Evolutionary conservation across 106 monocot species (phyloP).

Genomic region (Chionographis japonica): DNA sequence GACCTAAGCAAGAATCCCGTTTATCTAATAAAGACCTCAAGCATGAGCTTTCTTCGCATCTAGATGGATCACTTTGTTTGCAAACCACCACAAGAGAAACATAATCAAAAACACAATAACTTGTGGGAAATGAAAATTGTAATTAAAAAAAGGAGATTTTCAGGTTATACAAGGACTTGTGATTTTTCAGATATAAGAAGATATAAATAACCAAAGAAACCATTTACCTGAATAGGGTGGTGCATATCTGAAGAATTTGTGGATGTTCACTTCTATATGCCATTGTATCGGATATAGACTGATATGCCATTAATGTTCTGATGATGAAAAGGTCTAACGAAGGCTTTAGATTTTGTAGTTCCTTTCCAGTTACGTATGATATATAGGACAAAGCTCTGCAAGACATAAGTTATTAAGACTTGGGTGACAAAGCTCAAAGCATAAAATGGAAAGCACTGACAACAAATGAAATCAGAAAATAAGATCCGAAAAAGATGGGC

Average conservation of each 20-base stretch:
- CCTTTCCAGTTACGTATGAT: conserved; percentile 39
- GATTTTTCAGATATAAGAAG: background rate
- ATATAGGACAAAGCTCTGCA: conserved; percentile 80
- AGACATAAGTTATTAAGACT: conserved; percentile 1
- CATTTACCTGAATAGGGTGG: conserved; percentile 67
- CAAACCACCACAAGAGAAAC: conserved; percentile 19
- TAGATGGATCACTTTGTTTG: conserved; percentile 59
- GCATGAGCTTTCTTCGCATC: conserved; percentile 84
- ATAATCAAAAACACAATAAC: conserved; percentile 1
- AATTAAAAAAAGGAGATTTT: background rate
- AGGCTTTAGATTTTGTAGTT: conserved; percentile 51
- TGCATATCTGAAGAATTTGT: conserved; percentile 71
- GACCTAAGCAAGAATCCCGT: conserved; percentile 86
- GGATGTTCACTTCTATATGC: conserved; percentile 73
- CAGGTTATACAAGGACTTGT: background rate
- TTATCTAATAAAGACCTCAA: conserved; percentile 86
- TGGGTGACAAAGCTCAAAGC: background rate
- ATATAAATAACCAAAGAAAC: background rate
- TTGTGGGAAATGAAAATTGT: background rate
- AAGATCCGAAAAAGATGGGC: conserved; percentile 5
- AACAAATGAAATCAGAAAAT: conserved; percentile 1
- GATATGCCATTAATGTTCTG: conserved; percentile 79
- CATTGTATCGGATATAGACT: conserved; percentile 76
- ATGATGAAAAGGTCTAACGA: conserved; percentile 66
- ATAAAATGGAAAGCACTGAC: conserved; percentile 4